Evolutionary conservation across 768 basidiomycete genomes (phyloP), one percentile per base, ranked within the genome.

Genomic region (Mycena amicta): DNA sequence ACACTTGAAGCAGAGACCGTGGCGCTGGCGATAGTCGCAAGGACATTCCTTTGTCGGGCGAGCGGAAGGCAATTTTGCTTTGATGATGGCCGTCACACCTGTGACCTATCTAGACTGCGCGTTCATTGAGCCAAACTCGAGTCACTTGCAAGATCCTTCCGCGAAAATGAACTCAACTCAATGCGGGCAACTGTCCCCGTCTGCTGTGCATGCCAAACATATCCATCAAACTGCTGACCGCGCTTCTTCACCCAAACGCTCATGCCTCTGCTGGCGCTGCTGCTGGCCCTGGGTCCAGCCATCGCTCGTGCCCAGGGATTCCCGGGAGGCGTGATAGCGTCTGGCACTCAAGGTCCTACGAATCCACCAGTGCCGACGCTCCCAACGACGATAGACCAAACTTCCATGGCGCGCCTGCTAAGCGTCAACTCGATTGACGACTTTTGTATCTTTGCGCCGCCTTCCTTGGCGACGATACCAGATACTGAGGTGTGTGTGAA

Each of bases 391-490:
- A 57, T 57, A 11, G 37, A 57, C 56, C 56, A 57, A 18, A 51
- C n/a, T 2, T 57, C 56, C 3, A 33, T 57, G 50, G 50, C 56
- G 15, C 49, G 56, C 8, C 40, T 57, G 12, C 5, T 57, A 4
- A 57, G 56, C 40, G 22, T 57, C 40, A 51, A 57, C 22, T 57
- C 56, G 11, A 57, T 57, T 8, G 56, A 57, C 40, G 56, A 57
- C 28, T 57, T 40, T 12, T 57, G 56, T 25, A 57, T 57, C 16
- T 57, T 57, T 45, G 56, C 56, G n/a, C 56, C 56, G 4, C 56
- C 56, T 25, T 30, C 18, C 5, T 23, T 30, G n/a, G 56, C 25
- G 37, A 52, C 26, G 20, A 57, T 57, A 4, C 40, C 55, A 22
- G 27, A 56, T 27, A 56, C 55, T 3, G 55, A 56, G 26, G 55